Evolutionary conservation across 176 grass and related monocot species (phyloP), one percentile per base, ranked within the genome.

Genomic region (Eleusine indica): DNA sequence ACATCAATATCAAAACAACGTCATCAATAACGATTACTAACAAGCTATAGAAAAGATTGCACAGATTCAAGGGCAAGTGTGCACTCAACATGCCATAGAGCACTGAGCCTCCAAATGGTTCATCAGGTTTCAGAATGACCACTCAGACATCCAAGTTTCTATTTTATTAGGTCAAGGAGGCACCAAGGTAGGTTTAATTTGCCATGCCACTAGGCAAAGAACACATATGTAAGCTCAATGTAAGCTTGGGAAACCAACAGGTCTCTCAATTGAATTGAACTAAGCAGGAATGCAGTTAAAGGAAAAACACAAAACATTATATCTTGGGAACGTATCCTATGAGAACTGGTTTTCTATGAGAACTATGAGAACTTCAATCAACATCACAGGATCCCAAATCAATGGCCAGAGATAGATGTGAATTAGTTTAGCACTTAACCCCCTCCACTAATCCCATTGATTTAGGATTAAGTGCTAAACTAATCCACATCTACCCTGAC

Each of bases 111-210:
- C 22, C 11, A 9, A 47, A 49, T 73, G n/a, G 44, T 49, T 73
- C 70, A 73, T 29, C 44, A 49, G 15, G 70, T 73, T 47, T 47
- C 42, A 71, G 70, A 72, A 28, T 25, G 43, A 13, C 70, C 70
- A 73, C 13, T 30, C 13, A 73, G 70, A 29, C 22, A 73, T 71
- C 43, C 19, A 75, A 39, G 8, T 56, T 38, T 75, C 29, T 56
- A 76, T 35, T 58, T 58, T 60, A 30, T 60, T 60, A 73, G 22
- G 69, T 15, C 70, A 30, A 49, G 5, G 44, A 73, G 30, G 22
- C 44, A 49, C 22, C 44, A 73, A 73, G 44, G 13, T 29, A 29
- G 44, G 29, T n/a, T 49, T 29, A 29, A 47, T 72, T 72, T 46
- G n/a, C 0, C 21, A 10, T 73, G 44, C 25, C 15, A 13, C 11